Evolutionary conservation across 768 basidiomycete species (phyloP).

Genomic region (Suillus decipiens): DNA sequence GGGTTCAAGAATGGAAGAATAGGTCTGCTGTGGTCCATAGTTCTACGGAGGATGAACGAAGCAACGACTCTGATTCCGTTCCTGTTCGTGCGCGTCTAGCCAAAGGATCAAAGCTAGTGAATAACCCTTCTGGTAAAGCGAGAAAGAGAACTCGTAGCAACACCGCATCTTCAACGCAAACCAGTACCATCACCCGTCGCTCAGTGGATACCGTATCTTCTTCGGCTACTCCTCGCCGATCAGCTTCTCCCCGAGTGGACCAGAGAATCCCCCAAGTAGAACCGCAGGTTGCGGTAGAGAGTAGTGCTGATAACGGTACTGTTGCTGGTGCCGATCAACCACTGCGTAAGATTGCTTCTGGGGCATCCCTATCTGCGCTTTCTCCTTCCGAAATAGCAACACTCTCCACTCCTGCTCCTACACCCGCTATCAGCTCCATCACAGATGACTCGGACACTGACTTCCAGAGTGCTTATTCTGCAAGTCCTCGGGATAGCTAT

Average conservation of each 20-base stretch:
- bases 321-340: constrained; percentile 27
- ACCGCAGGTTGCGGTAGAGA: constrained; percentile 23
- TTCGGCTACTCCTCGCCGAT: constrained; percentile 27
- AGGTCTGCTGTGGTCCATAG: constrained; percentile 27
- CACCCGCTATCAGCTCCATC: constrained; percentile 36
- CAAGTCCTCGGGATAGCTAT: constrained; percentile 70
- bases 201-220: constrained; percentile 26
- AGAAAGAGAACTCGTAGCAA: constrained; percentile 54
- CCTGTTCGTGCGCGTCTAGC: constrained; percentile 45
- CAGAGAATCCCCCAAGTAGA: constrained; percentile 46
- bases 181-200: constrained; percentile 31
- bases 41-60: constrained; percentile 52
- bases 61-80: constrained; percentile 51
- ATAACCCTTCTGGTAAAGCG: constrained; percentile 37
- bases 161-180: constrained; percentile 64
- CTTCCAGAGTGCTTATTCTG: constrained; percentile 85
- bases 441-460: constrained; percentile 83
- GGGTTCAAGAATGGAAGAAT: constrained; percentile 34
- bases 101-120: constrained; percentile 34
- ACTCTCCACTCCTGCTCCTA: constrained; percentile 39
- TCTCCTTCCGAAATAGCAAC: constrained; percentile 23
- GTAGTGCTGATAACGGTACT: constrained; percentile 16
- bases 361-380: constrained; percentile 29
- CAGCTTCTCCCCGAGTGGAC: constrained; percentile 31
- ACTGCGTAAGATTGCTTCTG: constrained; percentile 38